Base-by-base conservation (phyloP, 108 stramenopile genomes). In the Skeletonema potamos region DNA sequence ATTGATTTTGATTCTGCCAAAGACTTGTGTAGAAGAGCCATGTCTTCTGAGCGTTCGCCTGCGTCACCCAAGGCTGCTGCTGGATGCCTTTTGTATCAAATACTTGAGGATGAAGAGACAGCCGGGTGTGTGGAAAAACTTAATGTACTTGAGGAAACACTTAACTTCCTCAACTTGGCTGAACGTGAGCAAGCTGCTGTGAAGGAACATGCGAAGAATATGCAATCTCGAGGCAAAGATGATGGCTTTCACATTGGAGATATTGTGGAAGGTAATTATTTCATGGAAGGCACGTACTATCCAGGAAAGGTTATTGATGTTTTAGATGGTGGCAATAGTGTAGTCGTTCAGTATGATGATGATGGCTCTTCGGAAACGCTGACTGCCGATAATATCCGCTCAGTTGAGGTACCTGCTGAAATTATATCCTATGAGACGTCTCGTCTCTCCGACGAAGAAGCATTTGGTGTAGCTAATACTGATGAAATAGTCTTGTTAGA, bases 231-330 rank as follows among this genome's bases (percentile, higher is more conserved):
- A 27, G 69, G 39, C 18, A 78, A 72, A 39, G 73, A 63, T 60
- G 61, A 39, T 46, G 68, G 77, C 9, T 80, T 87, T 44, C 73
- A 81, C 7, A 66, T 72, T 33, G 90, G 87, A n/a, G 90, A 91
- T 66, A 73, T 74, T 68, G 87, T 82, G 1, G 86, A 91, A 62
- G 90, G 79, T 20, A 84, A 91, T 64, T 91, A 87, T 54, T 81
- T 48, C 60, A 65, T 88, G 74, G 87, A 91, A 79, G 90, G 90
- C 0, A 83, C 82, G 26, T 91, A 64, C 68, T 91, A 91, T 70
- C 65, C 86, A 15, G 90, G 87, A 41, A 43, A 63, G 12, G 74
- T 91, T 0, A 66, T 78, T 20, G 81, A 79, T n/a, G 60, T 90
- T 22, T 68, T 67, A 18, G 82, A 86, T 12, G 84, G 85, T 74